Percentiles rank a stretch among this genome's conserved stretches.
Conservation (phyloP, 2,329 filamentous ascomycete species). For the Fusarium sp. region DNA sequence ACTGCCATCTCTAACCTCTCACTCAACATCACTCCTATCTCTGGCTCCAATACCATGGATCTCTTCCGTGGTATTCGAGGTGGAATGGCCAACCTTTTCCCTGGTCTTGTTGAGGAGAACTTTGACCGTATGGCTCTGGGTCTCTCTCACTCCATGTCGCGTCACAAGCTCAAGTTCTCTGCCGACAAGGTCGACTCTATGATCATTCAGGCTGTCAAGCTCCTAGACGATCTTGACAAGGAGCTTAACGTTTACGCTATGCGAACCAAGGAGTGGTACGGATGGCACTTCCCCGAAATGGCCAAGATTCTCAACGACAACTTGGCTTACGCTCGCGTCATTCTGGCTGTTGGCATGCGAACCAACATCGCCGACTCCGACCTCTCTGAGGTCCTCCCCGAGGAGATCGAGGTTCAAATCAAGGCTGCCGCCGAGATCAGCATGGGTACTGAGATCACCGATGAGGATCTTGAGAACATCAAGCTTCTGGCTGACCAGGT, state of each 20-base stretch:
- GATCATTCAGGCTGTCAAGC: conserved; percentile 96
- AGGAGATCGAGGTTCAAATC: conserved; percentile 91
- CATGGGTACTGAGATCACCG: conserved; percentile 98
- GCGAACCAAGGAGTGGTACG: conserved; percentile 99
- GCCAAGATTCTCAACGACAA: conserved; percentile 98
- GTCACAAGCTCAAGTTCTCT: conserved; percentile 98
- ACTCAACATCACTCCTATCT: conserved; percentile 86
- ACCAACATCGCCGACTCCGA: conserved; percentile 81
- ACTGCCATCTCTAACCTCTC: conserved; percentile 92
- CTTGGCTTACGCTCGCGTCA: conserved; percentile 89
- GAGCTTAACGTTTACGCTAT: conserved; percentile 99
- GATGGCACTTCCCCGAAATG: conserved; percentile 99
- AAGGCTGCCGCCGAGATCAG: conserved; percentile 96
- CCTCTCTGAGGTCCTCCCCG: conserved; percentile 90
- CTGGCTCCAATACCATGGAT: conserved; percentile 72
- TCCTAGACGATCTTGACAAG: conserved; percentile 97
- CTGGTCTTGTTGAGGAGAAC: conserved; percentile 85
- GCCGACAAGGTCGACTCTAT: conserved; percentile 99
- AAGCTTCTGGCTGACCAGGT: conserved; percentile 93
- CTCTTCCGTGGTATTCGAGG: conserved; percentile 95
- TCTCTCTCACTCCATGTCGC: conserved; percentile 95
- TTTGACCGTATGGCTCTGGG: conserved; percentile 95
- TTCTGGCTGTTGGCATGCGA: conserved; percentile 90
- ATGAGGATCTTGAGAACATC: conserved; percentile 94
- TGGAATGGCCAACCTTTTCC: conserved; percentile 90